Percentiles rank a stretch among this genome's conserved stretches.
Conservation (phyloP, 352 stramenopile genomes). For the Saprolegnia parasitica region DNA sequence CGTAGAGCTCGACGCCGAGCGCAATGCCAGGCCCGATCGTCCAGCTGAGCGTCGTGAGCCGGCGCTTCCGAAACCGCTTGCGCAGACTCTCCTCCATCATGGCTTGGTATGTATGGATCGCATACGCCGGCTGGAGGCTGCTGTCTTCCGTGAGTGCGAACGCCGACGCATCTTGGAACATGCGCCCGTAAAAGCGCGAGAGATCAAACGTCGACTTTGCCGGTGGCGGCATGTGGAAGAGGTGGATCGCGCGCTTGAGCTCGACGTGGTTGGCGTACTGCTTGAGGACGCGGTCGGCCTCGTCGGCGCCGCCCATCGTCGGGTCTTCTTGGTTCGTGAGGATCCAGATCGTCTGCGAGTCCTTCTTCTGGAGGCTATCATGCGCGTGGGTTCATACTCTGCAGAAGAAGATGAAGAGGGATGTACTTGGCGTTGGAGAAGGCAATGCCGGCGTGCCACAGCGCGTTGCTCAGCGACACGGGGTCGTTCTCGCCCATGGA, state of each 20-base stretch:
- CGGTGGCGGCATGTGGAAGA: conserved; percentile 69
- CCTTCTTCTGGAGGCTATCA: conserved; percentile 75
- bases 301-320: conserved; percentile 45
- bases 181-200: conserved; percentile 51
- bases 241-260: conserved; percentile 62
- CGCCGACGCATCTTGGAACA: conserved; percentile 58
- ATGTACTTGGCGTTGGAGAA: conserved; percentile 76
- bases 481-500: conserved; percentile 57
- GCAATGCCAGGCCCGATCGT: conserved; percentile 67
- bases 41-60: conserved; percentile 57
- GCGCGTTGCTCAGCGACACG: conserved; percentile 70
- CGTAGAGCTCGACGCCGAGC: conserved; percentile 76
- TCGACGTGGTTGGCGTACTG: conserved; percentile 80
- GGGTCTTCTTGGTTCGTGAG: conserved; percentile 78
- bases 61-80: conserved; percentile 75
- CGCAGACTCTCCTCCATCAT: conserved; percentile 71
- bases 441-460: conserved; percentile 77
- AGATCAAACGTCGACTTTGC: conserved; percentile 50
- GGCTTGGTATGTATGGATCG: conserved; percentile 65
- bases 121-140: conserved; percentile 60
- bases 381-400: background rate
- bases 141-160: conserved; percentile 32
- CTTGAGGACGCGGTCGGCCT: conserved; percentile 59
- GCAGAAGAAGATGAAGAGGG: background rate
- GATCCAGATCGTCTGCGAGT: conserved; percentile 80